These are phyloP conservation scores for Avena atlantica DNA, from an alignment of 176 grass and related monocot genomes.

Conservation along the genomic window DNA sequence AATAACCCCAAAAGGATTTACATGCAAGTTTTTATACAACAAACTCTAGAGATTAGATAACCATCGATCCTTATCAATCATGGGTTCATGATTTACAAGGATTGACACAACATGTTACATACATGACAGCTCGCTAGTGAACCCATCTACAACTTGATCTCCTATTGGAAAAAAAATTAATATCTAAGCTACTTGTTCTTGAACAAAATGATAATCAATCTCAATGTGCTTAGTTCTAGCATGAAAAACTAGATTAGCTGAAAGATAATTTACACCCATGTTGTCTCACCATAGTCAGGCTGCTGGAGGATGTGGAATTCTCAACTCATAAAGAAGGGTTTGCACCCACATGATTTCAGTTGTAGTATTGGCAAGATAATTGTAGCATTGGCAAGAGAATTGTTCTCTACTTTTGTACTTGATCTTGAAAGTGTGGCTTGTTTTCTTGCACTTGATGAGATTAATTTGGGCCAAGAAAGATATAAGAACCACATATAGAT, in stretches of 20 bases:
- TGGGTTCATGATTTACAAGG: no score
- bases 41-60: no score
- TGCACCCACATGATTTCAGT: not conserved
- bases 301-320: not conserved
- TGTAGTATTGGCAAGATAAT: not conserved
- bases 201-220: not conserved
- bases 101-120: no score
- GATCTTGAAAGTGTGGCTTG: not conserved
- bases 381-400: no score
- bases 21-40: no score
- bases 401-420: not conserved
- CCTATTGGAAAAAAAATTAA: not conserved
- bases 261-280: not conserved
- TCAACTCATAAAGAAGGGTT: not conserved
- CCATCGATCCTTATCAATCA: no score
- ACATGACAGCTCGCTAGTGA: not conserved
- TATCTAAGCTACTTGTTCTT: not conserved
- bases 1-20: no score
- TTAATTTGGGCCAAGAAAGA: not conserved
- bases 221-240: not conserved
- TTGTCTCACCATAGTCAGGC: not conserved
- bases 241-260: not conserved
- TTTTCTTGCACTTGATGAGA: not conserved
- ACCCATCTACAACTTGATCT: not conserved
- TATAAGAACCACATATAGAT: not conserved